Percentiles rank a stretch among this genome's conserved stretches.
Evolutionary conservation across 176 grass and related monocot genomes (phyloP).

Genomic region (Aegilops longissima): DNA sequence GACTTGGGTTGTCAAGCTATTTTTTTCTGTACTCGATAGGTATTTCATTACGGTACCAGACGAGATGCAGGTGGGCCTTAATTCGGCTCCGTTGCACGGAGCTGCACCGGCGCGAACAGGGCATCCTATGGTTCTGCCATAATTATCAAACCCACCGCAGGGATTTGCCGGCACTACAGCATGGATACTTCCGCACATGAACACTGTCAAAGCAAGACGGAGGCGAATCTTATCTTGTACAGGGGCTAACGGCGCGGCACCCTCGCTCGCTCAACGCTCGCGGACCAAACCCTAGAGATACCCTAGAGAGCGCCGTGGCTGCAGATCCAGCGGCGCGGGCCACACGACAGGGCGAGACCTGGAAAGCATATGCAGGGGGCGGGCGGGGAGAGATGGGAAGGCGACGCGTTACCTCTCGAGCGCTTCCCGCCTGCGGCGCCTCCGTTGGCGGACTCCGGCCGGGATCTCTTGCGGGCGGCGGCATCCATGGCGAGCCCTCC

Average conservation of each 20-base stretch:
- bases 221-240: not conserved
- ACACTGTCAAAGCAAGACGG: not conserved
- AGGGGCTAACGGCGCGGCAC: not conserved
- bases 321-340: conserved; percentile 10
- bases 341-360: not conserved
- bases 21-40: not conserved
- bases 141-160: not conserved
- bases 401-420: conserved; percentile 41
- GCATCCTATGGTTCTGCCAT: not conserved
- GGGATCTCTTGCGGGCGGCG: conserved; percentile 54
- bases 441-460: conserved; percentile 44
- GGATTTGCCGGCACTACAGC: not conserved
- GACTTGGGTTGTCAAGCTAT: not conserved
- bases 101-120: not conserved
- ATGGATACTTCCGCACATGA: not conserved
- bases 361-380: not conserved
- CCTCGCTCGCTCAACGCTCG: not conserved
- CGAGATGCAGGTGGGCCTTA: not conserved
- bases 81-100: not conserved
- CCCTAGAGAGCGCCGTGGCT: not conserved
- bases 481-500: conserved; percentile 50
- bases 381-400: not conserved
- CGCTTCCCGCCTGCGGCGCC: conserved; percentile 48
- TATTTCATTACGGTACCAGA: not conserved
- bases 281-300: not conserved